Evolutionary conservation across 306 rosid species (phyloP), one percentile per base, ranked within the genome.

Genomic region (Purshia tridentata): DNA sequence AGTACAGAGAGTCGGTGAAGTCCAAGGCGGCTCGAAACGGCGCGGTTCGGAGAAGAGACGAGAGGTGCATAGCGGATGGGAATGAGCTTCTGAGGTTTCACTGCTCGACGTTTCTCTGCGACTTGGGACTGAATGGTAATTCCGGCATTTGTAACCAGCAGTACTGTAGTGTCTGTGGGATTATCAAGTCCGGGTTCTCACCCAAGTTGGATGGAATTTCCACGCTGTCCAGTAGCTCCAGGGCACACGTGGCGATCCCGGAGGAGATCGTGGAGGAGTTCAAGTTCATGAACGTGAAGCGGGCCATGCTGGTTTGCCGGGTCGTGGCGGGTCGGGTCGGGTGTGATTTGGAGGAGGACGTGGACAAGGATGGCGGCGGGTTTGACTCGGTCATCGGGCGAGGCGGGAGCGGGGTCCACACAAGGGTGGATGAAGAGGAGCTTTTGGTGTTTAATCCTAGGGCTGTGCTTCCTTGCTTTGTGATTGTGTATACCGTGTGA

Each of bases 391-490:
- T 94, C 75, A 79, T 87, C 50, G 91, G 94, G 8, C 75, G 91
- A 0, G 81, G 77, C 6, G 93, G 87, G 15, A 78, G 78, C 16
- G 96, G 97, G 47, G 87, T 82, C 70, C 85, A 80, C 64, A 56
- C 89, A 3, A 79, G 84, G 22, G 58, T 85, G 53, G 98, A 91
- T 46, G 98, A 93, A 47, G 97, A 93, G 74, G 98, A 94, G 87
- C 74, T 94, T 0, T 18, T 94, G 84, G 99, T 91, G 75, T 89
- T 89, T 65, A 94, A 85, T 83, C 97, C 99, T 0, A 88, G 91
- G 92, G 99, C 97, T 47, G 96, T 94, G 82, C 97, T 94, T 58
- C 99, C 99, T 71, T 94, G 99, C 84, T 94, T 94, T 83, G 99
- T 90, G 69, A 94, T 94, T 74, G 91, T 94, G 74, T 94, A 94